phyloP scores from a whole-genome alignment of 805 yeast species.

The Hanseniaspora occidentalis region DNA sequence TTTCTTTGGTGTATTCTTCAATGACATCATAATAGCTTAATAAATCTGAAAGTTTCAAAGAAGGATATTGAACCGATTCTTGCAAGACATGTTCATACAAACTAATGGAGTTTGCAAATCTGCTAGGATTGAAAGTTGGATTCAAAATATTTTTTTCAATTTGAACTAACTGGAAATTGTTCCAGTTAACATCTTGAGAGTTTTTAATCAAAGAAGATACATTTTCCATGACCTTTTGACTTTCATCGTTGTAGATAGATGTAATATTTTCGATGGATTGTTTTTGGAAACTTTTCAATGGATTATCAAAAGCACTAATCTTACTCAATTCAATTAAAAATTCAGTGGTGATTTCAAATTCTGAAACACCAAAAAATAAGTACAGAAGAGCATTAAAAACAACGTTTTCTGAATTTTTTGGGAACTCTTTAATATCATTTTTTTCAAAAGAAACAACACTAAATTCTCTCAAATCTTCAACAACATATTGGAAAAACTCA shows the following conservation, averaged over 20 bases:
- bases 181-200: not conserved
- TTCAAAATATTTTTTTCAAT: not conserved
- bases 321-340: constrained; percentile 21
- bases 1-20: constrained; percentile 1
- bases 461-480: constrained; percentile 26
- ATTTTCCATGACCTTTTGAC: not conserved
- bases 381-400: constrained; percentile 16
- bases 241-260: not conserved
- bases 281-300: not conserved
- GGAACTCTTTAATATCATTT: constrained; percentile 2
- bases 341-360: constrained; percentile 7
- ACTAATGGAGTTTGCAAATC: constrained; percentile 7
- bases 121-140: not conserved
- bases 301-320: constrained; percentile 8
- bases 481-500: constrained; percentile 23
- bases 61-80: constrained; percentile 1
- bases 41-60: constrained; percentile 8
- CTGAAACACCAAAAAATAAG: constrained; percentile 14
- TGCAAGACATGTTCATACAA: not conserved
- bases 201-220: not conserved
- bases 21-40: constrained; percentile 9
- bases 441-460: constrained; percentile 27
- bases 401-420: constrained; percentile 6
- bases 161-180: not conserved
- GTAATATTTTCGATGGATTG: not conserved